Conservation (phyloP, 164 flowering plant genomes). For the Vitis labrusca region DNA sequence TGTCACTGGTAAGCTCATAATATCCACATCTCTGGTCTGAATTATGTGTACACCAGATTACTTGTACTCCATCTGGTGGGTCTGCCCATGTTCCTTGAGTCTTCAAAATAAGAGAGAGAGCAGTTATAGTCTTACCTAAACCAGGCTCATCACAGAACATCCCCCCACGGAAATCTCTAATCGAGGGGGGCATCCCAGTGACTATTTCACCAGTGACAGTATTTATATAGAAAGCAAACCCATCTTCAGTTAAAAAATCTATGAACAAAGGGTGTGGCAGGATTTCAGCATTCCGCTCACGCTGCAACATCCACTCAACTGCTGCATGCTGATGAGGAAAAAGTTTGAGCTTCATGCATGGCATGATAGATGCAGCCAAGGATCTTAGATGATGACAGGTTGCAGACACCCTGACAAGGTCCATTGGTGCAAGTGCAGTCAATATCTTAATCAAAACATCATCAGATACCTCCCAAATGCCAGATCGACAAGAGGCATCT, state of each 20-base stretch:
- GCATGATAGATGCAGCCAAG: conserved; percentile 70
- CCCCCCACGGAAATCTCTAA: conserved; percentile 90
- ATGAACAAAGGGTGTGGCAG: conserved; percentile 74
- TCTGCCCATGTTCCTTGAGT: conserved; percentile 83
- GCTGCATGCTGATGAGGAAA: conserved; percentile 96
- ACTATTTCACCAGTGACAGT: conserved; percentile 72
- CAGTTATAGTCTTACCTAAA: conserved; percentile 91
- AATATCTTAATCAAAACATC: conserved; percentile 64
- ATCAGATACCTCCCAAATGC: conserved; percentile 77
- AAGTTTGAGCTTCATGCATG: conserved; percentile 87
- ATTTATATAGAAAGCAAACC: conserved; percentile 62
- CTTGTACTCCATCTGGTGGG: conserved; percentile 70
- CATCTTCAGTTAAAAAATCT: conserved; percentile 68
- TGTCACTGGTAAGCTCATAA: conserved; percentile 61
- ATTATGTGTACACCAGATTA: conserved; percentile 70
- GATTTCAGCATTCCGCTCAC: conserved; percentile 59
- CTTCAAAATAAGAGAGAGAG: conserved; percentile 88
- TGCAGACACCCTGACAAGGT: conserved; percentile 68
- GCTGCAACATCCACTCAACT: conserved; percentile 91
- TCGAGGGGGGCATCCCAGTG: conserved; percentile 55
- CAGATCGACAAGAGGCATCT: conserved; percentile 40
- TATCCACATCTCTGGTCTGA: conserved; percentile 72
- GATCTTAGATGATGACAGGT: conserved; percentile 84
- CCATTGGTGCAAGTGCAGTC: conserved; percentile 48
- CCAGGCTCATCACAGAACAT: conserved; percentile 99